phyloP scores from a whole-genome alignment of 768 basidiomycete genomes.

The Lactarius indigo region DNA sequence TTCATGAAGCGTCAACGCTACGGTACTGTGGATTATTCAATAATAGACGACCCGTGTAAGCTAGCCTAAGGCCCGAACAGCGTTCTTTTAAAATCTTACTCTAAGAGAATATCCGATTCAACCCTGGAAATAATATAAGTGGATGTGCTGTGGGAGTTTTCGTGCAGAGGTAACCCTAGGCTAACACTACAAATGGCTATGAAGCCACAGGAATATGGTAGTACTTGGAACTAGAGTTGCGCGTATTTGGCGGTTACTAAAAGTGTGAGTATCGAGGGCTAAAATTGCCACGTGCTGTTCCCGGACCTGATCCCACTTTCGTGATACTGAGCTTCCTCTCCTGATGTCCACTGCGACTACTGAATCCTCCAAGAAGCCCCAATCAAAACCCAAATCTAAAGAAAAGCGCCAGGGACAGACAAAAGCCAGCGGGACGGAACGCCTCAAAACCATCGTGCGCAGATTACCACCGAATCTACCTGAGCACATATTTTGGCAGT shows the following conservation, averaged over 20 bases:
- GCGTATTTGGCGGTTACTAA: too few relatives aligned
- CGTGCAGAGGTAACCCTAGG: neutral
- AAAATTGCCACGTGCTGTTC: neutral
- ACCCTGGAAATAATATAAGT: too few relatives aligned
- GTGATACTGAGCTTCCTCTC: neutral
- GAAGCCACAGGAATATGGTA: neutral
- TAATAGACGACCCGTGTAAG: too few relatives aligned
- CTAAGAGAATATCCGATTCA: too few relatives aligned
- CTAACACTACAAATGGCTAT: too few relatives aligned
- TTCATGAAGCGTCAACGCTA: neutral
- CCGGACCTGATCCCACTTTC: neutral
- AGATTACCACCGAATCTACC: constrained; percentile 89
- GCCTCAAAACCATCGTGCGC: constrained; percentile 84
- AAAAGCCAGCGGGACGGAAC: constrained; percentile 42
- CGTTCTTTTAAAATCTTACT: too few relatives aligned
- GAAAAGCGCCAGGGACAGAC: constrained; percentile 31
- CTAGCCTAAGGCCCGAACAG: too few relatives aligned
- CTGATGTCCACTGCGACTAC: constrained; percentile 20
- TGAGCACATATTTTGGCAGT: constrained; percentile 91
- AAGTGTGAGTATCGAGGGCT: too few relatives aligned
- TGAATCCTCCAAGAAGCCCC: constrained; percentile 26
- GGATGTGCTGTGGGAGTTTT: neutral
- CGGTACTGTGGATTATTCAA: neutral
- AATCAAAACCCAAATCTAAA: constrained; percentile 33
- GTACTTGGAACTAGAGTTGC: neutral